These are phyloP conservation scores for Penicillium soppii DNA, from an alignment of 495 filamentous ascomycete genomes.

Conservation along the genomic window DNA sequence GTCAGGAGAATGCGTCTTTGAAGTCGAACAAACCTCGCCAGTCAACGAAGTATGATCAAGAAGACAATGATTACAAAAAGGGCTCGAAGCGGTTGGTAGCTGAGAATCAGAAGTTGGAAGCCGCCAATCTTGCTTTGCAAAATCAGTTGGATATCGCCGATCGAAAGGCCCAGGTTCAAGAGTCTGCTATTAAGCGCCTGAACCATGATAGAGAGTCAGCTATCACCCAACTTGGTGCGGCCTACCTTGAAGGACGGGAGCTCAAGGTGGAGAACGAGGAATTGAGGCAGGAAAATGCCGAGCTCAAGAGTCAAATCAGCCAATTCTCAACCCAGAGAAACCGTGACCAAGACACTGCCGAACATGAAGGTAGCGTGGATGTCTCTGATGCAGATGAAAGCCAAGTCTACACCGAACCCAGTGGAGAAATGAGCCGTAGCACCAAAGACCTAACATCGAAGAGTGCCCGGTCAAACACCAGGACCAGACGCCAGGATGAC, in stretches of 20 bases:
- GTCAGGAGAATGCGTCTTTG: constrained; percentile 55
- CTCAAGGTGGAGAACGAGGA: constrained; percentile 57
- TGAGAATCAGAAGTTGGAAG: constrained; percentile 60
- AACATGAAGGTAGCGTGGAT: constrained; percentile 28
- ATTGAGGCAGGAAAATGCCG: constrained; percentile 48
- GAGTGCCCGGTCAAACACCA: constrained; percentile 32
- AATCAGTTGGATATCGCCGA: constrained; percentile 57
- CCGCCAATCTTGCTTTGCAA: constrained; percentile 55
- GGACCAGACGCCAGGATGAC: constrained; percentile 31
- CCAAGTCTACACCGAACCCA: constrained; percentile 35
- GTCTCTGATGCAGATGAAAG: constrained; percentile 34
- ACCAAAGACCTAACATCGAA: constrained; percentile 37
- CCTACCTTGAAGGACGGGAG: constrained; percentile 62
- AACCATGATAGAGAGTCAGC: constrained; percentile 65
- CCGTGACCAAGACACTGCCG: constrained; percentile 32
- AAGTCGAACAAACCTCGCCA: constrained; percentile 46
- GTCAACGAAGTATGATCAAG: constrained; percentile 41
- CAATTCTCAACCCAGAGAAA: constrained; percentile 22
- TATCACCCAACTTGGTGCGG: constrained; percentile 60
- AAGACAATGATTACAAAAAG: constrained; percentile 37
- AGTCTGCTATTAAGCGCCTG: constrained; percentile 58
- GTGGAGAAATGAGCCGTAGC: constrained; percentile 29
- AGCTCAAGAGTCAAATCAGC: constrained; percentile 43
- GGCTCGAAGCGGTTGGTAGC: constrained; percentile 36
- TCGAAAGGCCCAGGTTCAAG: constrained; percentile 58